Base-by-base conservation (phyloP, 1,284 basidiomycete genomes). In the Acaromyces ingoldii region DNA sequence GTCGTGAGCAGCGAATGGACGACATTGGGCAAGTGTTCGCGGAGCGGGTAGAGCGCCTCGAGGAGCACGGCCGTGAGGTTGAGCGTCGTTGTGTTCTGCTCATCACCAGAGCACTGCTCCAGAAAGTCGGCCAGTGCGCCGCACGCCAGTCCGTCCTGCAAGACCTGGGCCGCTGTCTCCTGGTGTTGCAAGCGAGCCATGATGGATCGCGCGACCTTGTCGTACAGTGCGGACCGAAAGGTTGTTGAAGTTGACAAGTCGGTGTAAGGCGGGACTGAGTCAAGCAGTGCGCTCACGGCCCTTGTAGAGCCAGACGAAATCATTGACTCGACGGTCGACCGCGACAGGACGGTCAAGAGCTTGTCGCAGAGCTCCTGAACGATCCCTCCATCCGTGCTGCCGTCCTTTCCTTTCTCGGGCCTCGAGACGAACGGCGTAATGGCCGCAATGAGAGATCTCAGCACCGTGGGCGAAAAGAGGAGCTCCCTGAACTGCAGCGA, bases 391-490 rank as follows among this genome's bases (percentile, higher is more conserved):
- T 49, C 30, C 17, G 38, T 15, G 28, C 37, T 40, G 2, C 21
- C 39, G 10, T 9, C n/a, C 10, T 26, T 17, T 17, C 9, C 6
- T 13, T 30, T 33, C 13, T 19, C n/a, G n/a, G n/a, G 19, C 6
- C 29, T 28, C 28, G 25, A 52, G 22, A 63, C 33, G 33, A 53
- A 50, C 1, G 56, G 45, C 17, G 55, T 58, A 19, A 70, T 49
- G 34, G 66, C 65, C 19, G 66, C 63, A 26, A 71, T 43, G 25
- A 72, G 25, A 6, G 50, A 46, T 6, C 68, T 58, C 21, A 72
- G 61, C 15, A 68, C 54, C 33, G 60, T 62, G 6, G 70, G 64
- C 22, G 68, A 60, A 45, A 71, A 67, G 21, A 72, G 51, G 9
- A 71, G 55, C 28, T 70, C 57, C 10, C 51, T 42, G 28, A 58